Evolutionary conservation across 2,329 filamentous ascomycete species (phyloP).

Genomic region (Cryphonectria naterciae): DNA sequence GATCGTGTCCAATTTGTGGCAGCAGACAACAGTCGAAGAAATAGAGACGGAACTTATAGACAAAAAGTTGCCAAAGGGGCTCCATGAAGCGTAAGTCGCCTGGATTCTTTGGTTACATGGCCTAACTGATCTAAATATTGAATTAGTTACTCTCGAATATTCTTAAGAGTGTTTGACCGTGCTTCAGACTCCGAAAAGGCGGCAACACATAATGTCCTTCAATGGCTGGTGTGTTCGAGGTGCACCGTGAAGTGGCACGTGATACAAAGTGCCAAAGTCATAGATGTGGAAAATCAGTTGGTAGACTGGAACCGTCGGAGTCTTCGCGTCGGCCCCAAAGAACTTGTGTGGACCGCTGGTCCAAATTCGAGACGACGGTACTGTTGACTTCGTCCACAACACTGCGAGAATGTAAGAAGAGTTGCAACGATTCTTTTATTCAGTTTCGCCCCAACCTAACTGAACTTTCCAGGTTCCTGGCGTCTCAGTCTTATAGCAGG

Average conservation of each 20-base stretch:
- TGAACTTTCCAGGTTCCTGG: constrained; percentile 7
- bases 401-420: constrained; percentile 40
- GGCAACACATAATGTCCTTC: constrained; percentile 36
- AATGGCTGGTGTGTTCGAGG: constrained; percentile 45
- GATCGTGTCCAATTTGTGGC: not conserved
- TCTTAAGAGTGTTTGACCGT: constrained; percentile 24
- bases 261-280: constrained; percentile 44
- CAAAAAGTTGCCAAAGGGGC: constrained; percentile 14
- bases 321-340: constrained; percentile 36
- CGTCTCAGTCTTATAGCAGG: constrained; percentile 25
- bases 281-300: constrained; percentile 35
- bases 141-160: constrained; percentile 10
- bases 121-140: not conserved
- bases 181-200: constrained; percentile 36
- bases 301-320: constrained; percentile 37
- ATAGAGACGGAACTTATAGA: constrained; percentile 10
- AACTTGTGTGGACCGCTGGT: constrained; percentile 45
- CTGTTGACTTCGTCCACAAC: constrained; percentile 42
- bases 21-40: constrained; percentile 18
- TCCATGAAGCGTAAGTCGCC: constrained; percentile 5
- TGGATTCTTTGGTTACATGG: fast-evolving
- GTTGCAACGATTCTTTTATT: too few relatives aligned
- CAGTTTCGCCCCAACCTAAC: not conserved
- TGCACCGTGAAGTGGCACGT: constrained; percentile 46
- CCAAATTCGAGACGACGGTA: constrained; percentile 34